Conservation (phyloP, 208 protist species). For the Crithidia fasciculata region DNA sequence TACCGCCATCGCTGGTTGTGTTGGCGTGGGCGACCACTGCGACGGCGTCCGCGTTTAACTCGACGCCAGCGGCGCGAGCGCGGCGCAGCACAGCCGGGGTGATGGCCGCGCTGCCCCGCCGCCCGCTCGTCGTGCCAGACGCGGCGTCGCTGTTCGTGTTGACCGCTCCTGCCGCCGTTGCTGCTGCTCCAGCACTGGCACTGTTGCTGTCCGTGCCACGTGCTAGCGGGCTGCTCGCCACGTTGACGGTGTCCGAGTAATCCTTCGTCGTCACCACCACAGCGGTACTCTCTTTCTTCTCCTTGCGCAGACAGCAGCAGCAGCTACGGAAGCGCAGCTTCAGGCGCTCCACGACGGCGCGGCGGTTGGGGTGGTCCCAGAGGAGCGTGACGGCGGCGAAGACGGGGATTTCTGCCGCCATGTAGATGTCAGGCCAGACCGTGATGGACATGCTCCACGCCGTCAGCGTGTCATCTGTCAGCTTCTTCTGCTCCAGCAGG, state of each 20-base stretch:
- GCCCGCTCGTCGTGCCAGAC: background rate
- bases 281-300: background rate
- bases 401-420: conserved; percentile 54
- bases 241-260: background rate
- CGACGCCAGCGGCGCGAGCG: background rate
- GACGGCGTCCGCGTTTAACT: too few species aligned
- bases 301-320: background rate
- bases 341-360: conserved; percentile 20
- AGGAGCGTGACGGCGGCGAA: conserved; percentile 47
- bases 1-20: too few species aligned
- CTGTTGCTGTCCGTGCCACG: too few species aligned
- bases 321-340: background rate
- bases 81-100: conserved; percentile 6
- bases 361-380: conserved; percentile 57
- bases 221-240: background rate
- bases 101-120: conserved; percentile 8
- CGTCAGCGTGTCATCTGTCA: conserved; percentile 7
- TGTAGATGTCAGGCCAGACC: conserved; percentile 51
- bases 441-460: conserved; percentile 42
- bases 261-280: background rate
- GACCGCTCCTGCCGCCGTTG: too few species aligned
- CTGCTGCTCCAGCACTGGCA: too few species aligned
- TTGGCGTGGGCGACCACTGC: too few species aligned
- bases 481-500: conserved; percentile 29
- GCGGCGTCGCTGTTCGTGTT: too few species aligned